A percentile compares a stretch with the other conserved stretches of the same genome.
Conservation (phyloP, 352 stramenopile genomes). For the Blastocystis sp. region DNA sequence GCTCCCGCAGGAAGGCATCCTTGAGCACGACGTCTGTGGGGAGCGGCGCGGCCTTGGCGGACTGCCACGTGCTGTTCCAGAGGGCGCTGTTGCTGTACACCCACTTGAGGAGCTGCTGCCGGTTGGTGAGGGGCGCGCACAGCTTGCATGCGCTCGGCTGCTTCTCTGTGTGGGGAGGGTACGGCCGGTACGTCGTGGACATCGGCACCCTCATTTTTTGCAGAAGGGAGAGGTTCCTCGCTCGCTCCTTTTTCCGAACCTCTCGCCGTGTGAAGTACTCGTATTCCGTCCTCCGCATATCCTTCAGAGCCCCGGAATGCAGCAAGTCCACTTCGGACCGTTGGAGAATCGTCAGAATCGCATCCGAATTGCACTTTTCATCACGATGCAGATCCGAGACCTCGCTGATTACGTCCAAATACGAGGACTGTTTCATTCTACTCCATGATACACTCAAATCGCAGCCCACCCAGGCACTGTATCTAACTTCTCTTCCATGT, state of each 20-base stretch:
- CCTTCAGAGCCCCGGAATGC: conserved; percentile 9
- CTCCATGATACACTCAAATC: background rate
- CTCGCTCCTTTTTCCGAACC: background rate
- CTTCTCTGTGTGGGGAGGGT: background rate
- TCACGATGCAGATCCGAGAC: conserved; percentile 27
- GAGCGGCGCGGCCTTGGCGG: conserved; percentile 2
- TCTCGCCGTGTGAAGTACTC: conserved; percentile 8
- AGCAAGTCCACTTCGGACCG: conserved; percentile 29
- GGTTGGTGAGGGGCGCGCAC: background rate
- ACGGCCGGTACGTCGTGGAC: background rate
- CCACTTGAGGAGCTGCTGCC: conserved; percentile 46
- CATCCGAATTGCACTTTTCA: conserved; percentile 1
- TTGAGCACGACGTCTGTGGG: conserved; percentile 16
- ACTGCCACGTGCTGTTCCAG: background rate
- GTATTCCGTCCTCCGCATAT: conserved; percentile 55
- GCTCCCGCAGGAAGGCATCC: background rate
- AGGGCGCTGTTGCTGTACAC: conserved; percentile 5
- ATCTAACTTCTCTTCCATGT: conserved; percentile 1
- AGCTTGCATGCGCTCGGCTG: background rate
- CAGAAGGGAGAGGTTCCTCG: background rate
- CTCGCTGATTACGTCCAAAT: background rate
- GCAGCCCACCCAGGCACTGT: background rate
- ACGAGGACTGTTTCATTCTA: conserved; percentile 6
- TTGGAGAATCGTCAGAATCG: conserved; percentile 23
- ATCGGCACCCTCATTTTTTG: background rate